Percentiles rank a stretch among this genome's conserved stretches.
These are phyloP conservation scores for Pleurotus pulmonarius DNA, from an alignment of 768 basidiomycete genomes.

Conservation along the genomic window DNA sequence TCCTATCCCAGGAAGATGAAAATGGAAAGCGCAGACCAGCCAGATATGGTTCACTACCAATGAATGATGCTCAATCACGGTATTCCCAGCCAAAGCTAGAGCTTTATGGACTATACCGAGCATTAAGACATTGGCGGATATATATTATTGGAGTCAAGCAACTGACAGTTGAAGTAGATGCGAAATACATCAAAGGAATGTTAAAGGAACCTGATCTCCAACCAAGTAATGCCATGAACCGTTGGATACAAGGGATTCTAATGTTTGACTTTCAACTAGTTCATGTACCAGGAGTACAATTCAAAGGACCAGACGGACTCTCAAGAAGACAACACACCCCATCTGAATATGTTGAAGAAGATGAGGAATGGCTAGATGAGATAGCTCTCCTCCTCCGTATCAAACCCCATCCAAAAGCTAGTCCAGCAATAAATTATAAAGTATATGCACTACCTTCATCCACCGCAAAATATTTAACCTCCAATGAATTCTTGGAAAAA, in stretches of 20 bases:
- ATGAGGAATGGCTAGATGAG: conserved; percentile 20
- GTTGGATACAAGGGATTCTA: conserved; percentile 29
- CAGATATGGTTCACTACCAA: conserved; percentile 24
- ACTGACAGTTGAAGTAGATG: conserved; percentile 28
- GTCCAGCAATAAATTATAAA: neutral
- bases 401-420: neutral
- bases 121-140: conserved; percentile 17
- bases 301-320: conserved; percentile 29
- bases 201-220: conserved; percentile 28
- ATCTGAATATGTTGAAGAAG: conserved; percentile 16
- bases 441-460: neutral
- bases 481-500: neutral
- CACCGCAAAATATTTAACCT: neutral
- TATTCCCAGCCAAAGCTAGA: conserved; percentile 33
- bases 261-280: conserved; percentile 27
- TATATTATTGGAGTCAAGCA: conserved; percentile 17
- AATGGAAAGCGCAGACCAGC: conserved; percentile 17
- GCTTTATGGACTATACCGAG: conserved; percentile 27
- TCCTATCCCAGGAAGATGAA: conserved; percentile 25
- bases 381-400: neutral
- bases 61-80: conserved; percentile 20
- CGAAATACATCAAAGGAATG: conserved; percentile 28
- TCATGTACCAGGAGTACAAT: conserved; percentile 27
- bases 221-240: conserved; percentile 25
- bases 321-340: conserved; percentile 17